phyloP scores from a whole-genome alignment of 441 rosid species.

The Pelargonium fulgidum region DNA sequence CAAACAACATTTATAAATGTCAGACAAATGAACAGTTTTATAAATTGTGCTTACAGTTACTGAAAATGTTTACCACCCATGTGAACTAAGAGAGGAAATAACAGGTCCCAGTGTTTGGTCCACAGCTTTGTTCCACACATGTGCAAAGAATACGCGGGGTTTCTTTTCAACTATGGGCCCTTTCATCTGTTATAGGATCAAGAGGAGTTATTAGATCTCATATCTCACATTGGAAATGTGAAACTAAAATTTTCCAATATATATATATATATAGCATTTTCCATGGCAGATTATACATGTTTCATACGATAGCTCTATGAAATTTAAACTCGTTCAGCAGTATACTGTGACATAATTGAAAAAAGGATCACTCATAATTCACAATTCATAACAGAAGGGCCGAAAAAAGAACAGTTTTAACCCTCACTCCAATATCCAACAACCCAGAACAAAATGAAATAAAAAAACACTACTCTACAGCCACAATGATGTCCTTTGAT shows the following conservation, averaged over 20 bases:
- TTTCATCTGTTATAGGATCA: conserved; percentile 37
- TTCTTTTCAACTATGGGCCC: conserved; percentile 54
- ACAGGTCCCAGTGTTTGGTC: conserved; percentile 66
- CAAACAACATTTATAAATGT: conserved; percentile 12
- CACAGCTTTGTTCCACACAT: conserved; percentile 77
- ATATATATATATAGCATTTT: background rate
- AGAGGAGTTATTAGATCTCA: conserved; percentile 18
- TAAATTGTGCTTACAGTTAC: conserved; percentile 6
- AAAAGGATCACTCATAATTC: background rate
- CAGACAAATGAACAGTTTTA: conserved; percentile 11
- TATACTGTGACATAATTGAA: background rate
- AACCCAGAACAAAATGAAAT: background rate
- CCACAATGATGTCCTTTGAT: background rate
- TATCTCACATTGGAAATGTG: background rate
- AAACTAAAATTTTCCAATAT: background rate
- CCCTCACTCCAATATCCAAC: background rate
- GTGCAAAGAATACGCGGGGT: conserved; percentile 44
- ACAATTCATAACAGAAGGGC: background rate
- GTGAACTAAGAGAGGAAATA: conserved; percentile 56
- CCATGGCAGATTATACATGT: background rate
- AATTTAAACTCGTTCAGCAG: background rate
- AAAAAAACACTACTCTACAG: background rate
- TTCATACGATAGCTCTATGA: background rate
- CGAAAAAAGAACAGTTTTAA: background rate
- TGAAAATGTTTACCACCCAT: conserved; percentile 41